A percentile compares a stretch with the other conserved stretches of the same genome.
Evolutionary conservation across 2,329 filamentous ascomycete species (phyloP).

Genomic region (Curvularia hawaiiensis): DNA sequence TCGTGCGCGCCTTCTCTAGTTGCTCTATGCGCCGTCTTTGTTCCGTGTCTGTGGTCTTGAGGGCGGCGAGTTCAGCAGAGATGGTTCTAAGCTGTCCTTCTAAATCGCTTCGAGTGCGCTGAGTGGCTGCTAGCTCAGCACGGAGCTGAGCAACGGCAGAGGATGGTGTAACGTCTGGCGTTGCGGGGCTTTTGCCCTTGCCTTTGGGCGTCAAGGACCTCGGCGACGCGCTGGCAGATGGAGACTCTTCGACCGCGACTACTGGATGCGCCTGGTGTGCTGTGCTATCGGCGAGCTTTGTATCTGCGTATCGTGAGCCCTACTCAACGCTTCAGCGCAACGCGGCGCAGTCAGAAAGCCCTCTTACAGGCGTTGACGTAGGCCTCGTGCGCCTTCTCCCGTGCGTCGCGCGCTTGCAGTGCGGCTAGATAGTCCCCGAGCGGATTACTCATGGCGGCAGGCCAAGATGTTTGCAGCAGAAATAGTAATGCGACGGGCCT

Average conservation of each 20-base stretch:
- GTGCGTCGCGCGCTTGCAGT: conserved; percentile 72
- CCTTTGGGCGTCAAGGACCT: conserved; percentile 34
- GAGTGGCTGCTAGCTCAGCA: conserved; percentile 75
- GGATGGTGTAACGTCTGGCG: conserved; percentile 18
- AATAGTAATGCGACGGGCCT: conserved; percentile 2
- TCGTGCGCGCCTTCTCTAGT: conserved; percentile 66
- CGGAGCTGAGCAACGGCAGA: conserved; percentile 42
- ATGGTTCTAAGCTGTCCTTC: conserved; percentile 67
- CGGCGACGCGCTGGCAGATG: conserved; percentile 24
- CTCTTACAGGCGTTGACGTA: conserved; percentile 79
- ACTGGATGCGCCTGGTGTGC: conserved; percentile 40
- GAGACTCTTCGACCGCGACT: conserved; percentile 24
- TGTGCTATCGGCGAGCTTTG: conserved; percentile 54
- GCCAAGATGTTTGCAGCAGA: conserved; percentile 11
- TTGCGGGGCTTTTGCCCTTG: conserved; percentile 20
- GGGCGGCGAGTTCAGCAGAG: conserved; percentile 66
- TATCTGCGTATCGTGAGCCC: conserved; percentile 43
- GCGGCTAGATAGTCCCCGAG: conserved; percentile 79
- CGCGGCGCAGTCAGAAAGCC: background rate
- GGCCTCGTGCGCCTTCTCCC: conserved; percentile 67
- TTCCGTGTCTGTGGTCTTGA: conserved; percentile 64
- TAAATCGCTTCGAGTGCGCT: conserved; percentile 73
- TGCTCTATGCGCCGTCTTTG: conserved; percentile 66
- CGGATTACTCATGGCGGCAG: conserved; percentile 69
- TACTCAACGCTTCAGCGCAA: background rate